Conservation (phyloP, 108 stramenopile genomes). For the Nannochloropsis salina region DNA sequence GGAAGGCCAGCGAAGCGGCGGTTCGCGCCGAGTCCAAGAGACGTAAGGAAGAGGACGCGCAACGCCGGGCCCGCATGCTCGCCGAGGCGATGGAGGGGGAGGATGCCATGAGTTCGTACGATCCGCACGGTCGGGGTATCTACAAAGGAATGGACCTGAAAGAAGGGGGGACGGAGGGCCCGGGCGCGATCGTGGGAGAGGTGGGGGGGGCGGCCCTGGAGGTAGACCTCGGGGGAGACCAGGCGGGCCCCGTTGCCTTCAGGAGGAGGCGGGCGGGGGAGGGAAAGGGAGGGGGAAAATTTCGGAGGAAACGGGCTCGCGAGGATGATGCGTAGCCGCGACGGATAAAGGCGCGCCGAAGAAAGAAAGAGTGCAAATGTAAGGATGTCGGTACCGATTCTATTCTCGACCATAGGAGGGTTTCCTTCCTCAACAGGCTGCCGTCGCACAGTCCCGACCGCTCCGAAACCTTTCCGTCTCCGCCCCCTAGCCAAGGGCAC, state of each 20-base stretch:
- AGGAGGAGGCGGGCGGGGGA: slow-evolving; percentile 35
- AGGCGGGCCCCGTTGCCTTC: slow-evolving; percentile 28
- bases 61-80: not conserved
- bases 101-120: slow-evolving; percentile 47
- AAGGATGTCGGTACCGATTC: not conserved
- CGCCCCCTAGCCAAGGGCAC: too few species aligned
- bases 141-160: slow-evolving; percentile 46
- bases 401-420: too few species aligned
- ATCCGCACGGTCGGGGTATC: slow-evolving; percentile 41
- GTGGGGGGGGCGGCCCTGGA: slow-evolving; percentile 1
- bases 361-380: not conserved
- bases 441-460: too few species aligned
- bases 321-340: not conserved
- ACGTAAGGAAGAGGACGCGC: slow-evolving; percentile 17
- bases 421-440: too few species aligned
- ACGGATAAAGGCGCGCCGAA: not conserved
- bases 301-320: not conserved
- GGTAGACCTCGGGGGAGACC: not conserved
- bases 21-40: slow-evolving; percentile 12
- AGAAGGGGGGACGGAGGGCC: not conserved
- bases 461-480: too few species aligned
- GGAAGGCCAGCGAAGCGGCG: slow-evolving; percentile 22
- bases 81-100: slow-evolving; percentile 45
- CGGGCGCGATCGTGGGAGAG: not conserved
- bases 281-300: slow-evolving; percentile 19